phyloP scores from a whole-genome alignment of 148 eudicot species.

The Rhododendron simsii region DNA sequence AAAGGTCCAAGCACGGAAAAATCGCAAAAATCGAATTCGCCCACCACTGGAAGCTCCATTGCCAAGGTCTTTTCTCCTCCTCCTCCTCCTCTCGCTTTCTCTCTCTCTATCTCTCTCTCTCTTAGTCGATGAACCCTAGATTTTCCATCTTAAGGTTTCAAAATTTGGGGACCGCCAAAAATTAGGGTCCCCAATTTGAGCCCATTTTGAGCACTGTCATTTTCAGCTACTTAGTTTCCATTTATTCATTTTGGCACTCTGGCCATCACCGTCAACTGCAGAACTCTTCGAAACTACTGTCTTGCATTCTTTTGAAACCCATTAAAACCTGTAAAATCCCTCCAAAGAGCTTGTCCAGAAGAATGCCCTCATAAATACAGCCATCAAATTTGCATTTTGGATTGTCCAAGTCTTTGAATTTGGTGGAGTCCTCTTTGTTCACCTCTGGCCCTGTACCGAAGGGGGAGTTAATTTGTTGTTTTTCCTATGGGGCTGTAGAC shows the following conservation, averaged over 20 bases:
- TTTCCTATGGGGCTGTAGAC: no score
- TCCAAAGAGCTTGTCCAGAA: neutral
- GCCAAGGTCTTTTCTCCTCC: no score
- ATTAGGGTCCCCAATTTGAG: no score
- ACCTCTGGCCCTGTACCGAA: neutral
- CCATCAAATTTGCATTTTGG: neutral
- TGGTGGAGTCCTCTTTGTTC: neutral
- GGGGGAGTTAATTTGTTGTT: neutral
- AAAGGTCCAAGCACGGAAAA: no score
- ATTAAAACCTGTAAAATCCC: neutral
- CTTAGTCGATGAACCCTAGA: no score
- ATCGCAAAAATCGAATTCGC: no score
- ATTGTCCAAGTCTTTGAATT: neutral
- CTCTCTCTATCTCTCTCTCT: no score
- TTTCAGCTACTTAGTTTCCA: neutral
- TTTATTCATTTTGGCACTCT: neutral
- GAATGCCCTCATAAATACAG: neutral
- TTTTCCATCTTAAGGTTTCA: no score
- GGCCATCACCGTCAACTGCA: neutral
- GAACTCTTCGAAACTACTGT: neutral
- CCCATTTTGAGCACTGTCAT: neutral
- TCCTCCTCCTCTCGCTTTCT: no score
- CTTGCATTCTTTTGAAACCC: neutral
- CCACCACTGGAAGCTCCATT: no score
- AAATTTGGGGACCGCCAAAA: no score